Base-by-base conservation (phyloP, 805 yeast species). In the Metschnikowia sp. region DNA sequence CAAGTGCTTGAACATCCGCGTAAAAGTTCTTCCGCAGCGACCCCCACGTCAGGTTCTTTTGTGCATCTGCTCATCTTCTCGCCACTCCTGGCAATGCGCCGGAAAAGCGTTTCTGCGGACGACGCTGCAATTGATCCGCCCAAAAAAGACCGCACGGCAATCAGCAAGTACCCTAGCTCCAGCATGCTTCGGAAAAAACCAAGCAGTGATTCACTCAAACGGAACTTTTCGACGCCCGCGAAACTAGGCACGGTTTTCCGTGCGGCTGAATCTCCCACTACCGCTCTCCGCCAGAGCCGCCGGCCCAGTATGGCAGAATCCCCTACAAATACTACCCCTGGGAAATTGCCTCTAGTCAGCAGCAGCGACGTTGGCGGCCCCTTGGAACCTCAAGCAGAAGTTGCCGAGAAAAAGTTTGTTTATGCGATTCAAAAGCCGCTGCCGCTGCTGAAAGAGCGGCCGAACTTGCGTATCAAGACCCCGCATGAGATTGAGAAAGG, bases 41-140 rank as follows among this genome's bases (percentile, higher is more conserved):
- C 55, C 9, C 54, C 55, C 15, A 36, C 45, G 3, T 41, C 51
- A 8, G 19, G 49, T 32, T 48, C 52, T 28, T 40, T 42, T 12
- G 35, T 49, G 26, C 32, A 39, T 30, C 49, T 42, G 36, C 48
- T 38, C 40, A 26, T 35, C 19, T 49, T 49, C 15, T 50, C 52
- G 29, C 55, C 57, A n/a, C 33, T 53, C 8, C 39, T 40, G 12
- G 32, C 11, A 9, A 26, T 34, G n/a, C 53, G 55, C n/a, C 51
- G 49, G 4, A 44, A 50, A 31, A 51, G 52, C 38, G 19, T 26
- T 4, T 47, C 57, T 6, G 48, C 39, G 28, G 37, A 8, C 6
- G n/a, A 19, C n/a, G 39, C 22, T n/a, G 18, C 11, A 10, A 30
- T 30, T 12, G 45, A 36, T 3, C 7, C 29, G 8, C 29, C 10